phyloP scores from a whole-genome alignment of 441 rosid species.

The Syzygium malaccense region DNA sequence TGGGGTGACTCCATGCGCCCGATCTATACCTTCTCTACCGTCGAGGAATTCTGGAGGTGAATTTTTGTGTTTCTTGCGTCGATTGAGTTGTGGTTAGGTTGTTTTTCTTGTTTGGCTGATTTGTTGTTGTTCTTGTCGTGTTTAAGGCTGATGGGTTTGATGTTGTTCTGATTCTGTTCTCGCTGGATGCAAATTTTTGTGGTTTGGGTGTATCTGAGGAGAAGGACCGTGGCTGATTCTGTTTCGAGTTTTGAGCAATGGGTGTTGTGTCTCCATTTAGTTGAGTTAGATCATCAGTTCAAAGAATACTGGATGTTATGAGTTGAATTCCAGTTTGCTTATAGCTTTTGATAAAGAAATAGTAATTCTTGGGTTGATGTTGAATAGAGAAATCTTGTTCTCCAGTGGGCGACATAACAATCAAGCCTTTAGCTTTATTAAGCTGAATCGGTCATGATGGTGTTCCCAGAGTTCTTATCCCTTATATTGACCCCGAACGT shows the following conservation, averaged over 20 bases:
- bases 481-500: not conserved
- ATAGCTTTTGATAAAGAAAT: not conserved
- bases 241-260: not conserved
- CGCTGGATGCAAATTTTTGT: not conserved
- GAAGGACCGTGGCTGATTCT: not conserved
- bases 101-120: not conserved
- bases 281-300: not conserved
- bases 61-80: not conserved
- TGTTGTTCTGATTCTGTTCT: not conserved
- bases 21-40: constrained; percentile 59
- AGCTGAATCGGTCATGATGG: not conserved
- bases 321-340: not conserved
- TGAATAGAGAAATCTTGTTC: not conserved
- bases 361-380: not conserved
- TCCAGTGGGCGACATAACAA: not conserved
- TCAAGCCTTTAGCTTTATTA: not conserved
- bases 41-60: constrained; percentile 87
- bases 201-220: not conserved
- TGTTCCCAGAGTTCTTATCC: not conserved
- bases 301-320: not conserved
- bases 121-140: not conserved
- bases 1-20: constrained; percentile 85
- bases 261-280: not conserved
- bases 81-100: not conserved
- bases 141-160: not conserved